A percentile compares a stretch with the other conserved stretches of the same genome.
phyloP scores from a whole-genome alignment of 768 basidiomycete species.

The Trametes cinnabarina region DNA sequence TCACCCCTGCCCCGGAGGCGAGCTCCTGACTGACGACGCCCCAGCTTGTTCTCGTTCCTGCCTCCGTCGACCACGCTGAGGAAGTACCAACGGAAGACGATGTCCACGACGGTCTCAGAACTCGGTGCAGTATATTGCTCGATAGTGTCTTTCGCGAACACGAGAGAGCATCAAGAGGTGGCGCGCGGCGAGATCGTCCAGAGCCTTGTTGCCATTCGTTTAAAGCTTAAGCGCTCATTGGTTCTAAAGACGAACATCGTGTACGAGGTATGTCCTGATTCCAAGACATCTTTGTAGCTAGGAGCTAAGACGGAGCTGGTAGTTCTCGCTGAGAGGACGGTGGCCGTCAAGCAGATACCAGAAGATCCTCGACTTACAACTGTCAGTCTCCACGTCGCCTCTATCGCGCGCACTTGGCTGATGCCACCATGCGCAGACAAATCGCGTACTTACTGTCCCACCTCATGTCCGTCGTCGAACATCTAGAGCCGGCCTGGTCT shows the following conservation, averaged over 20 bases:
- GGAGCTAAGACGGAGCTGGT: neutral
- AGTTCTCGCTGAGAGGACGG: slow-evolving; percentile 74
- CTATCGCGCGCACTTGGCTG: neutral
- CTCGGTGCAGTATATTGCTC: slow-evolving; percentile 74
- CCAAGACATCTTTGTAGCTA: neutral
- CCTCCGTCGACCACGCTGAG: slow-evolving; percentile 79
- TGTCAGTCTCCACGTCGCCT: slow-evolving; percentile 41
- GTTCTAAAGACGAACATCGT: slow-evolving; percentile 55
- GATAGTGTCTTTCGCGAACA: slow-evolving; percentile 69
- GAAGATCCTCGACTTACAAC: slow-evolving; percentile 61
- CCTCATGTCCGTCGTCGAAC: slow-evolving; percentile 67
- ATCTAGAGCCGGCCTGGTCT: slow-evolving; percentile 76
- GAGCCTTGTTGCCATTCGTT: slow-evolving; percentile 69
- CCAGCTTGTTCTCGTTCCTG: slow-evolving; percentile 64
- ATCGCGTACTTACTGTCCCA: slow-evolving; percentile 68
- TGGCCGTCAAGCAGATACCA: slow-evolving; percentile 84
- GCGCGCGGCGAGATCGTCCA: slow-evolving; percentile 57
- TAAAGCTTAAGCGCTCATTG: slow-evolving; percentile 65
- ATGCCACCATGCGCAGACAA: slow-evolving; percentile 43
- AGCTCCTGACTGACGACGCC: neutral
- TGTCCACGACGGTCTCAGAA: slow-evolving; percentile 67
- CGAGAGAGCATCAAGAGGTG: slow-evolving; percentile 40
- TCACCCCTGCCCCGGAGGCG: slow-evolving; percentile 18
- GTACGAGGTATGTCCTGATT: slow-evolving; percentile 53
- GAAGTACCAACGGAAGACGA: slow-evolving; percentile 63